Conservation (phyloP, 805 yeast genomes). For the Yamadazyma tumulicola region DNA sequence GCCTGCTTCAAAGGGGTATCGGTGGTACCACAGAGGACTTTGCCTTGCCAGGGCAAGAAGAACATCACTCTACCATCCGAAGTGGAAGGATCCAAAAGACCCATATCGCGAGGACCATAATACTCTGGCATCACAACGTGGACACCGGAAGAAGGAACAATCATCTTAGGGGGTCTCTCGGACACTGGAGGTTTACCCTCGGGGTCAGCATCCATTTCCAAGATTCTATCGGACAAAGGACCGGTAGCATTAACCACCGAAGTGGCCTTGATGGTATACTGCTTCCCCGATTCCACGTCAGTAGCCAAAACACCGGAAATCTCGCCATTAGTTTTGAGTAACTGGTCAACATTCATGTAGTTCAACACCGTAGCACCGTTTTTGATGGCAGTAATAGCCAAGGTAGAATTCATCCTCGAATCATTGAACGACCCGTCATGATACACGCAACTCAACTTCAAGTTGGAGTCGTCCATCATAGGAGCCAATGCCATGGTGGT, state of each 20-base stretch:
- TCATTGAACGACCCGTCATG: conserved; percentile 96
- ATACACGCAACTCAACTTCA: conserved; percentile 89
- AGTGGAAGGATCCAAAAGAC: conserved; percentile 87
- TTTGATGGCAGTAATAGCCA: conserved; percentile 82
- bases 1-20: conserved; percentile 77
- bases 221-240: conserved; percentile 79
- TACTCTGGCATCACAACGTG: conserved; percentile 89
- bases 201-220: conserved; percentile 80
- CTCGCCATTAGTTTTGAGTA: conserved; percentile 63
- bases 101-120: conserved; percentile 84
- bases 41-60: conserved; percentile 97
- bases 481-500: conserved; percentile 76
- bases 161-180: conserved; percentile 64
- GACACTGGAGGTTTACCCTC: conserved; percentile 58
- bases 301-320: conserved; percentile 72
- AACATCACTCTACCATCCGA: conserved; percentile 96
- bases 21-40: conserved; percentile 94
- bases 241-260: conserved; percentile 91
- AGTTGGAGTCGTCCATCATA: conserved; percentile 70
- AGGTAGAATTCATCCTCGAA: conserved; percentile 80
- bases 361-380: conserved; percentile 88
- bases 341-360: conserved; percentile 76
- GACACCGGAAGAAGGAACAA: conserved; percentile 92
- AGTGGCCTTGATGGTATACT: conserved; percentile 61
- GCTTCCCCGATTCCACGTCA: conserved; percentile 67